Evolutionary conservation across 148 eudicot species (phyloP), one percentile per base, ranked within the genome.

Genomic region (Beta vulgaris): DNA sequence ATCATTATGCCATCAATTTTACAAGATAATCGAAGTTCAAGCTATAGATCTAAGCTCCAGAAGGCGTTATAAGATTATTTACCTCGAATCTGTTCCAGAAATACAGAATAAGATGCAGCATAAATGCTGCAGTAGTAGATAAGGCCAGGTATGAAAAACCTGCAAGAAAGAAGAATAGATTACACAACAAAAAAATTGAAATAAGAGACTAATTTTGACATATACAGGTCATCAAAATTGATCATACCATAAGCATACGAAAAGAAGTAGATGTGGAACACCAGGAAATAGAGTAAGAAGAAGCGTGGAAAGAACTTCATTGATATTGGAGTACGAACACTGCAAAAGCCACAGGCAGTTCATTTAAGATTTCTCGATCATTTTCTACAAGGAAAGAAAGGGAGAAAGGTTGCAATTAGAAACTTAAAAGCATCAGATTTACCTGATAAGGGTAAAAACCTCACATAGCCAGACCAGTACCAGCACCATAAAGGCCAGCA

Each of bases 281-380:
- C 97, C 88, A 94, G 76, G 79, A 94, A 94, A 82, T 92, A 92
- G 77, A 94, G 98, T 72, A 94, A 83, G 82, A 94, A 94, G 89
- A 94, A 94, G 82, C 98, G 97, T 72, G 98, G 97, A 81, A 94
- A 90, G 85, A 92, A 92, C 89, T 94, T 94, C 98, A 94, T 92
- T 37, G 98, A 92, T 82, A 94, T 90, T 63, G 98, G 98, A 25
- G 98, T 92, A 21, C 98, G 96, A 60, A 94, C 98, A 87, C 98
- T 94, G 93, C 96, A 88, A 80, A 73, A 55, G 68, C 62, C 60
- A n/a, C n/a, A n/a, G n/a, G n/a, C n/a, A n/a, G n/a, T n/a, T n/a
- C n/a, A n/a, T n/a, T n/a, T 28, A 42, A 48, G 13, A 36, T 58
- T 28, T 26, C 42, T 16, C 5, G 25, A 46, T 26, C 32, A 43